Evolutionary conservation across 768 basidiomycete species (phyloP), one percentile per base, ranked within the genome.

Genomic region (Russula foetens): DNA sequence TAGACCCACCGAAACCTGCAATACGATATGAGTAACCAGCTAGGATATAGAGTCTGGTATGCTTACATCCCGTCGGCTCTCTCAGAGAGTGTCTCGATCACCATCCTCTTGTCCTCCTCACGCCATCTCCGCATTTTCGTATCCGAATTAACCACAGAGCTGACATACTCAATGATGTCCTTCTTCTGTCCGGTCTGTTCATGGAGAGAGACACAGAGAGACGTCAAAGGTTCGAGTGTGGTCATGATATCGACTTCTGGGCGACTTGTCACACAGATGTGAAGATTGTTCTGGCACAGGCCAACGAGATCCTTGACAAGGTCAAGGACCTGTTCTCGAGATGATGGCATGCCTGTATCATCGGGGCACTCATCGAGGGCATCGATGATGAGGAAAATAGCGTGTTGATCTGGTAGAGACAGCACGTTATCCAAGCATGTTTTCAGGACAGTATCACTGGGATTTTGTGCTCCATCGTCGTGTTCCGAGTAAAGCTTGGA

Each of bases 51-150:
- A 7, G 21, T 17, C 15, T 17, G 3, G 7, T 3, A 21, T n/a
- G 4, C 48, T 50, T 50, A 50, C 49, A 50, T 50, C 0, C 49
- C 49, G 23, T 50, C 28, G 1, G 58, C 50, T 15, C 14, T 39
- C 26, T 52, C 35, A 0, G 57, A 33, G 9, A 62, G 61, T 1
- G 19, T 23, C 8, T 60, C 21, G 0, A 62, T 47, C 3, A 60
- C 52, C 14, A 60, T 7, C 1, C 28, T 21, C 31, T 19, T 54
- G 12, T 59, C 57, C 12, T 62, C 61, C 2, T 51, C 58, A 2
- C 46, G 49, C 61, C 61, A 62, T 53, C 49, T 60, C 31, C 5
- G 35, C 38, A 60, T 59, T 14, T 23, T 46, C 4, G 4, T 2
- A 17, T 62, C 61, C 45, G 61, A 53, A 19, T 23, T 19, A 5